Evolutionary conservation across 345 rosid genomes (phyloP).

Genomic region (Cardiospermum halicacabum): DNA sequence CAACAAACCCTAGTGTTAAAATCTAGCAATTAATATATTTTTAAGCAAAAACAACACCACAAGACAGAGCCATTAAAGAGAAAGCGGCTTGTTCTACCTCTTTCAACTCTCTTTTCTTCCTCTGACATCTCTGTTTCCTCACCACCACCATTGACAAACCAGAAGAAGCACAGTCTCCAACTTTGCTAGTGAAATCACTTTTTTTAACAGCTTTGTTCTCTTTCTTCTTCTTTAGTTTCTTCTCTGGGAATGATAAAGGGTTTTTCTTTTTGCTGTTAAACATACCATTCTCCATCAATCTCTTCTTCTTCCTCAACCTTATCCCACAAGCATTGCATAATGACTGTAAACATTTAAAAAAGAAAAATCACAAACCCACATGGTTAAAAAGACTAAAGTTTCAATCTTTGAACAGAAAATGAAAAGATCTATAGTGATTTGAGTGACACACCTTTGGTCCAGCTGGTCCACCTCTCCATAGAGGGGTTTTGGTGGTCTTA

Average conservation of each 20-base stretch:
- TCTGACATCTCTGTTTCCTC: conserved; percentile 67
- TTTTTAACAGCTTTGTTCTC: conserved; percentile 14
- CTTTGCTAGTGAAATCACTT: neutral
- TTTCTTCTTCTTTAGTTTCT: conserved; percentile 18
- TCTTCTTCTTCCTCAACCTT: conserved; percentile 60
- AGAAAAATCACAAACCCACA: neutral
- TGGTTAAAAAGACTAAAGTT: neutral
- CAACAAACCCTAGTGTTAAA: no score
- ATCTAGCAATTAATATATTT: no score
- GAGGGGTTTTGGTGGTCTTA: conserved; percentile 74
- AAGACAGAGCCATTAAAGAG: conserved; percentile 69
- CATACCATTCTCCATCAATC: conserved; percentile 16
- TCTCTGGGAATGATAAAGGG: no score
- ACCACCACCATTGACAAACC: conserved; percentile 33
- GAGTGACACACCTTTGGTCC: conserved; percentile 80
- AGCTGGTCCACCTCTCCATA: conserved; percentile 90
- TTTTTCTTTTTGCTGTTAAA: conserved; percentile 16
- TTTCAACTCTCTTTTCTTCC: conserved; percentile 37
- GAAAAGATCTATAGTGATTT: neutral
- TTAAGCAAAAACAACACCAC: conserved; percentile 49
- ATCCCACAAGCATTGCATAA: conserved; percentile 96
- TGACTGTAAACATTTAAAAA: conserved; percentile 33
- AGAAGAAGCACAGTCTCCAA: neutral
- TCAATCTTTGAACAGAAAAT: neutral
- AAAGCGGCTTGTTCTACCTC: conserved; percentile 90